phyloP scores from a whole-genome alignment of 2,329 filamentous ascomycete genomes.

The Trichoderma breve region DNA sequence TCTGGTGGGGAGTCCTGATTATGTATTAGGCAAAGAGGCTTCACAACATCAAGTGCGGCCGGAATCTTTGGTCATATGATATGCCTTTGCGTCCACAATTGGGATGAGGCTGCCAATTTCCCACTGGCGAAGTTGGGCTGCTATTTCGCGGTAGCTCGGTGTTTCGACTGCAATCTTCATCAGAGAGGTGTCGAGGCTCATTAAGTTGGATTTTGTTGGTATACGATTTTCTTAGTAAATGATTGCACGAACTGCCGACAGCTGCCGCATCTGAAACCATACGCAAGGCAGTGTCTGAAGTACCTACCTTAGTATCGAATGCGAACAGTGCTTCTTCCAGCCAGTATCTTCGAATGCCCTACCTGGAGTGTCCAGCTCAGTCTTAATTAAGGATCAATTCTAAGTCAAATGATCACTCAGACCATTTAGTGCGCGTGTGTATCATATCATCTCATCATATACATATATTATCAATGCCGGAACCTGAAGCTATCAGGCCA shows the following conservation, averaged over 20 bases:
- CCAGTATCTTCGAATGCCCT: background rate
- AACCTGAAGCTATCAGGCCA: background rate
- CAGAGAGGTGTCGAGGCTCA: background rate
- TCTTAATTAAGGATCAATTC: background rate
- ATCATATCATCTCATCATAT: background rate
- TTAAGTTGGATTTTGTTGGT: background rate
- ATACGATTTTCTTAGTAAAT: background rate
- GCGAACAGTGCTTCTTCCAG: too few species aligned
- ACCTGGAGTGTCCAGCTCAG: background rate
- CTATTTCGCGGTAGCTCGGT: background rate
- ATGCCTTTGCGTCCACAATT: too few species aligned
- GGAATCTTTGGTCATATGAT: too few species aligned
- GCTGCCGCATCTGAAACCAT: background rate
- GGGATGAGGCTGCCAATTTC: too few species aligned
- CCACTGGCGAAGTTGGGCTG: too few species aligned
- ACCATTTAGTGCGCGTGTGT: background rate
- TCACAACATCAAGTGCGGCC: slow-evolving; percentile 17
- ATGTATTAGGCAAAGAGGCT: slow-evolving; percentile 22
- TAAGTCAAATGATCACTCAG: background rate
- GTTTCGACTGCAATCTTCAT: background rate
- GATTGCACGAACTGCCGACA: background rate
- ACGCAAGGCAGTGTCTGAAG: background rate
- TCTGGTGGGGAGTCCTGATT: slow-evolving; percentile 17
- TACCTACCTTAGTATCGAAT: too few species aligned
- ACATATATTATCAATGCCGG: background rate